These are phyloP conservation scores for Leptographium galeiforme DNA, from an alignment of 2,329 filamentous ascomycete genomes.

Conservation along the genomic window DNA sequence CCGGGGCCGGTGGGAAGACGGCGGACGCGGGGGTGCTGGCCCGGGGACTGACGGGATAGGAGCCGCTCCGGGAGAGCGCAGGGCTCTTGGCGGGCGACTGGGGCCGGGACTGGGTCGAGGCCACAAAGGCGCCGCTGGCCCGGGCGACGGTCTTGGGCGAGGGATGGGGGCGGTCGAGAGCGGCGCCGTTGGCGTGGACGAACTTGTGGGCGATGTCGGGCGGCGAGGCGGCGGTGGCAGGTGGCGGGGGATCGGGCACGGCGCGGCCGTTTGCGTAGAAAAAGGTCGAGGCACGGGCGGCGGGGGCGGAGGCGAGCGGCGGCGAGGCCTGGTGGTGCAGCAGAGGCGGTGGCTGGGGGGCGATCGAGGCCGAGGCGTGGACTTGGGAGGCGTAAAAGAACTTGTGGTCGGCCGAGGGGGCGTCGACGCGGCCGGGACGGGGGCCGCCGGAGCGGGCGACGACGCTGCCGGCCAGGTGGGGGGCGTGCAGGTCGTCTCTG, in stretches of 20 bases:
- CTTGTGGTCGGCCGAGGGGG: constrained; percentile 45
- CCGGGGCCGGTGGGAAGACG: neutral
- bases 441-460: constrained; percentile 68
- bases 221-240: neutral
- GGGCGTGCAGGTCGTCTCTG: no score
- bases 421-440: constrained; percentile 59
- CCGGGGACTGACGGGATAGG: neutral
- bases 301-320: constrained; percentile 5
- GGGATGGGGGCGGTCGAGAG: constrained; percentile 13
- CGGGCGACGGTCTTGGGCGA: neutral
- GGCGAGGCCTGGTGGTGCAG: constrained; percentile 2
- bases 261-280: constrained; percentile 41
- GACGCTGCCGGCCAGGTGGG: constrained; percentile 48
- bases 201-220: constrained; percentile 44
- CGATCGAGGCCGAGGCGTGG: constrained; percentile 12
- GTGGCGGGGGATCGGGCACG: constrained; percentile 18
- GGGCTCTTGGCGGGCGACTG: constrained; percentile 35
- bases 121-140: neutral
- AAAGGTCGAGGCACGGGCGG: constrained; percentile 30
- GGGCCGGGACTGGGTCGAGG: constrained; percentile 24
- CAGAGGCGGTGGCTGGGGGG: neutral
- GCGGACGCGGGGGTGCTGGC: neutral
- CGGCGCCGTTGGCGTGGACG: constrained; percentile 57
- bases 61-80: constrained; percentile 1
- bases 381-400: constrained; percentile 90